Percentiles rank a stretch among this genome's conserved stretches.
Conservation (phyloP, 2,329 filamentous ascomycete genomes). For the Penicillium janthinellum region DNA sequence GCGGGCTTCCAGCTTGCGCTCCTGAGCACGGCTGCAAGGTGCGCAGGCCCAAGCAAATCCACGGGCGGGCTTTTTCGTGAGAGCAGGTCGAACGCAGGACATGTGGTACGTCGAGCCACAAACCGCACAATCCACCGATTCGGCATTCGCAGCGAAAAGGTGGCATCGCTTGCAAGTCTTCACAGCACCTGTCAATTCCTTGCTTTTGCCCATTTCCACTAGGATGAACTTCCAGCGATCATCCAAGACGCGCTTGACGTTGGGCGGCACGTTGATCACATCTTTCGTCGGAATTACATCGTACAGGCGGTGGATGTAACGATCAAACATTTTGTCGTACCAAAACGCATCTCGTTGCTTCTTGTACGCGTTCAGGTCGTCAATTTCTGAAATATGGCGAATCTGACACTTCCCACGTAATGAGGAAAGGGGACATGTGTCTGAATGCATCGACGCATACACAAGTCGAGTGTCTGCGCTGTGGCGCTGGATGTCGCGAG, state of each 20-base stretch:
- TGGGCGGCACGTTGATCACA: conserved; percentile 94
- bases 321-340: conserved; percentile 96
- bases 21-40: conserved; percentile 92
- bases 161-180: conserved; percentile 94
- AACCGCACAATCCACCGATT: conserved; percentile 96
- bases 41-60: conserved; percentile 98
- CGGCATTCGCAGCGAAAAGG: conserved; percentile 89
- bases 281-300: conserved; percentile 89
- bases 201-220: conserved; percentile 88
- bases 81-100: conserved; percentile 89
- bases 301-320: conserved; percentile 97
- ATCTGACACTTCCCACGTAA: conserved; percentile 93
- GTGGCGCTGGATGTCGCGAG: conserved; percentile 92
- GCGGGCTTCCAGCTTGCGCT: conserved; percentile 85
- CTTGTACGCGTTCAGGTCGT: conserved; percentile 79
- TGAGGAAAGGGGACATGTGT: conserved; percentile 88
- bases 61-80: conserved; percentile 93
- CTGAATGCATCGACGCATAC: conserved; percentile 98
- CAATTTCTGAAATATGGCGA: conserved; percentile 82
- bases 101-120: conserved; percentile 97
- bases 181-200: conserved; percentile 92
- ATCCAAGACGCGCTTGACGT: conserved; percentile 93
- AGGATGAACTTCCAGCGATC: conserved; percentile 96
- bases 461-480: conserved; percentile 87
- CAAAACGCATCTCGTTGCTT: conserved; percentile 87